Evolutionary conservation across 306 rosid genomes (phyloP), one percentile per base, ranked within the genome.

Genomic region (Fagus sylvatica): DNA sequence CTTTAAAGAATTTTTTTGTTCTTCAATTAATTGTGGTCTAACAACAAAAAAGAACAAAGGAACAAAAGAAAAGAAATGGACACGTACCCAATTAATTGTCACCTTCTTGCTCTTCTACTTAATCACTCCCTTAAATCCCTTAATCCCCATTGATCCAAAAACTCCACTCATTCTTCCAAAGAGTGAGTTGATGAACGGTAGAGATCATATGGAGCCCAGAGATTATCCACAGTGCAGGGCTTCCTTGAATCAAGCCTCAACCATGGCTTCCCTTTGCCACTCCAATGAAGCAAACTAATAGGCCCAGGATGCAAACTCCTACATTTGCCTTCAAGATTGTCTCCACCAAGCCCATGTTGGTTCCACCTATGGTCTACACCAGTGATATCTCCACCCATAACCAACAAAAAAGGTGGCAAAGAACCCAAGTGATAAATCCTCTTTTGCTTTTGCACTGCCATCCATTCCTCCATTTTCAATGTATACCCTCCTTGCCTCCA

Each of bases 201-300:
- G 69, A 93, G 93, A 85, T 93, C 98, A 74, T 91, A 93, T 0
- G 97, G 97, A 7, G 93, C 88, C 98, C 98, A 93, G 0, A 93
- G 82, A 79, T 93, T 93, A 83, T 91, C 98, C 48, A 90, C 93
- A 22, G 86, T 57, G 54, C 97, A 93, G 1, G 97, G 98, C 79
- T 78, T 90, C 48, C 96, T 87, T 10, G 98, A 93, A 81, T 93
- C 98, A 74, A 93, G 71, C 72, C 98, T 91, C 83, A 93, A 80
- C 98, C 98, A 91, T 1, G 98, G 98, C 42, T 93, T 93, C 3
- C 98, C 98, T 60, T 93, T 93, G 2, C 97, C 97, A 85, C 97
- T 93, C 96, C 98, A 93, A 87, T 93, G 98, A 1, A 93, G 79
- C 81, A 91, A 79, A 66, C 98, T 91, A 34, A 91, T 84, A 1